These are phyloP conservation scores for Gaeumannomyces sp. DNA, from an alignment of 2,329 filamentous ascomycete genomes.

Conservation along the genomic window DNA sequence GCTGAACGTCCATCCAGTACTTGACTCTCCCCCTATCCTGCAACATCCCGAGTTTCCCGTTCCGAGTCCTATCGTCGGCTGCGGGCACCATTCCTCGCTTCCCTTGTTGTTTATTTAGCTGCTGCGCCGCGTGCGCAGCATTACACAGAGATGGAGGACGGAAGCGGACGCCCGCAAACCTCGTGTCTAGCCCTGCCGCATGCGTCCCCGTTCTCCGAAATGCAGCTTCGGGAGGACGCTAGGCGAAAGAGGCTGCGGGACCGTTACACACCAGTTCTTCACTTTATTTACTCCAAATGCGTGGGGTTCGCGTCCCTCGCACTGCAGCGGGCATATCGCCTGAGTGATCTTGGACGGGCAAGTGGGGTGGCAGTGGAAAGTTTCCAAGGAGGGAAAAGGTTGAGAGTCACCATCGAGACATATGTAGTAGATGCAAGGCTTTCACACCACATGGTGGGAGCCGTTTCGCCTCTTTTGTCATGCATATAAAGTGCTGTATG, in stretches of 20 bases:
- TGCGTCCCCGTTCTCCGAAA: neutral
- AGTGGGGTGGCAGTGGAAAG: too few relatives aligned
- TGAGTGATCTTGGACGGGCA: too few relatives aligned
- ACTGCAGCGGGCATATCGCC: neutral
- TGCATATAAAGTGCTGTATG: neutral
- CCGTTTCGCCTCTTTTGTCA: neutral
- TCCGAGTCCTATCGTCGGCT: neutral
- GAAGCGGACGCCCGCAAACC: neutral
- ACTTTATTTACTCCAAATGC: neutral
- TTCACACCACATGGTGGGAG: neutral
- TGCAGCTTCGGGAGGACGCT: neutral
- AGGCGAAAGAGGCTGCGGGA: neutral
- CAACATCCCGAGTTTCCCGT: neutral
- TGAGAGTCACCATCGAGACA: neutral
- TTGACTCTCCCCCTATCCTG: neutral
- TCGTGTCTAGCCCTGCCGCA: neutral
- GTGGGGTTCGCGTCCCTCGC: neutral
- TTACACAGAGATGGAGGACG: too few relatives aligned
- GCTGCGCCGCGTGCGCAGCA: neutral
- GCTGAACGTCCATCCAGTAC: neutral
- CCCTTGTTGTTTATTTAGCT: too few relatives aligned
- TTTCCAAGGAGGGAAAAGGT: neutral
- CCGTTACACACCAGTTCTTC: neutral
- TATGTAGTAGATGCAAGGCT: neutral
- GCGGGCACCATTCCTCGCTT: too few relatives aligned